A percentile compares a stretch with the other conserved stretches of the same genome.
These are phyloP conservation scores for Urostyla sp. DNA, from an alignment of 73 alveolate species.

Conservation along the genomic window DNA sequence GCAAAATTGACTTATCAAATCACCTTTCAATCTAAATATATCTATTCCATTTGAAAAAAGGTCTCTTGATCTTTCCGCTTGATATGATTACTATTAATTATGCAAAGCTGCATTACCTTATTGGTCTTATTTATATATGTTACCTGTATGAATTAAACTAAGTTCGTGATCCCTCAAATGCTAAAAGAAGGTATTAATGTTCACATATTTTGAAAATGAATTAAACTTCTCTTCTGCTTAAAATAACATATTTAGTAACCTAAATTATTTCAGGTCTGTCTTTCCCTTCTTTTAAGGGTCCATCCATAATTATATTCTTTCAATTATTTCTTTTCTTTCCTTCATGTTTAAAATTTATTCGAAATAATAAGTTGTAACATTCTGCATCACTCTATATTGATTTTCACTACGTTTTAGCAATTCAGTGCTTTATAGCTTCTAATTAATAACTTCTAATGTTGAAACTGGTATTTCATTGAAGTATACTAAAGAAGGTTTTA, in stretches of 20 bases:
- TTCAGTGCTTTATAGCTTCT: too few relatives aligned
- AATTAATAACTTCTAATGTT: too few relatives aligned
- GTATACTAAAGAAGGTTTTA: slow-evolving; percentile 57
- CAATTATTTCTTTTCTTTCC: too few relatives aligned
- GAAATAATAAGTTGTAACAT: slow-evolving; percentile 66
- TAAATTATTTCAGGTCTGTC: background rate
- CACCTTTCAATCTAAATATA: slow-evolving; percentile 51
- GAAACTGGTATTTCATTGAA: slow-evolving; percentile 22
- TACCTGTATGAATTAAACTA: slow-evolving; percentile 48
- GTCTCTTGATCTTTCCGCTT: too few relatives aligned
- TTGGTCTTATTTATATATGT: too few relatives aligned
- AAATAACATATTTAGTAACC: slow-evolving; percentile 31
- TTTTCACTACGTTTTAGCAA: slow-evolving; percentile 24
- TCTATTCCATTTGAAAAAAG: slow-evolving; percentile 67
- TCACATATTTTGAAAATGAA: slow-evolving; percentile 49
- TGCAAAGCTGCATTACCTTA: too few relatives aligned
- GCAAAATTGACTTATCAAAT: slow-evolving; percentile 36
- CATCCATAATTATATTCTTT: slow-evolving; percentile 38
- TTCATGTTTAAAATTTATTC: slow-evolving; percentile 48
- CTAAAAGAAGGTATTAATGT: slow-evolving; percentile 46
- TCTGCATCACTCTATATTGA: slow-evolving; percentile 65
- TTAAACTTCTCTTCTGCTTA: slow-evolving; percentile 27
- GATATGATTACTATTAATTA: too few relatives aligned
- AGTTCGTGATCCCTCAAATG: slow-evolving; percentile 62
- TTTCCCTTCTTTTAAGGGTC: background rate